Base-by-base conservation (phyloP, 2,329 filamentous ascomycete genomes). In the Alternaria longipes region DNA sequence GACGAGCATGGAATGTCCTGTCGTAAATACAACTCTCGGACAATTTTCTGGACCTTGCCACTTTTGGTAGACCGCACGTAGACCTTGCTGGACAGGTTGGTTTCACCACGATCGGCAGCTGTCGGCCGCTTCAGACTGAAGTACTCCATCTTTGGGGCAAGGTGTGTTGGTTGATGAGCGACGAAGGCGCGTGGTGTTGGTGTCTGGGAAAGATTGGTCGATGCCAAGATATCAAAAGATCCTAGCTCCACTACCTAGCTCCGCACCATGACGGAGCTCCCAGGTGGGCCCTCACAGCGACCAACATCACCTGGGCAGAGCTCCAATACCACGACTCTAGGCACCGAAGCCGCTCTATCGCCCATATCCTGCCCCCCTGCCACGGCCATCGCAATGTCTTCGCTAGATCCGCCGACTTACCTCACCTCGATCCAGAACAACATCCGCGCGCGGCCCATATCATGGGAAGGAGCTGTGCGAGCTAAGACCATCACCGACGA, bases 31-130 rank as follows among this genome's bases (percentile, higher is more conserved):
- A 98, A 86, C 83, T 99, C 95, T 74, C 94, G 89, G 68, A 99
- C 95, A 75, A 99, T 96, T 85, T 99, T 99, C 80, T 98, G 95
- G 62, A 98, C 94, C 83, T 97, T 97, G 80, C 95, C 95, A 80
- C 89, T 95, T 81, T 92, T 94, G 49, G 94, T 97, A 26, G 95
- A 97, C 62, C 95, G 88, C 66, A 99, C 92, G 77, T 96, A 99
- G 72, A 96, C 89, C 82, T 98, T 99, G 86, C 91, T 97, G 32
- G 93, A 94, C 67, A 98, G 90, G 75, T 91, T 97, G 47, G 90
- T 84, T 30, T 89, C 85, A 57, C 83, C 80, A 5, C 83, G 82
- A 63, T 87, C 85, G 16, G 83, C 80, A 51, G 82, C 80, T 72
- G 76, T 83, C 56, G 81, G 86, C 72, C 87, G 82, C 75, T 89